Evolutionary conservation across 164 flowering plant genomes (phyloP).

Genomic region (Warburgia ugandensis): DNA sequence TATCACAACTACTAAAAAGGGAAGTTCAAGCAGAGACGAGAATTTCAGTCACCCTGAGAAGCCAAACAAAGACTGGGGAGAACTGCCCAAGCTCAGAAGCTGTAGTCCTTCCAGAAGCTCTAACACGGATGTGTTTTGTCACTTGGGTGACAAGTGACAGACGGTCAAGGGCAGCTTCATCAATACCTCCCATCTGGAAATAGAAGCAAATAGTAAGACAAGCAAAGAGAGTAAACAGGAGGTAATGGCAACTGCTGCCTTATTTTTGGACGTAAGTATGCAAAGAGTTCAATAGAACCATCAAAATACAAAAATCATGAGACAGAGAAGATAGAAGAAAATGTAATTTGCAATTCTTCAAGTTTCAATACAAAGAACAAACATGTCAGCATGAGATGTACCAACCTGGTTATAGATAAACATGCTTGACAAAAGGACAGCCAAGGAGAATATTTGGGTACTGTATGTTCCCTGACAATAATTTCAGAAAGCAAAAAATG

Average conservation of each 20-base stretch:
- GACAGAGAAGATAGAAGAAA: too few relatives aligned
- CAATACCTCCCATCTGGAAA: slow-evolving; percentile 94
- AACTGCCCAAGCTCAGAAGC: slow-evolving; percentile 95
- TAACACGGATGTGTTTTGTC: slow-evolving; percentile 97
- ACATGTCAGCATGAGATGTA: slow-evolving; percentile 5
- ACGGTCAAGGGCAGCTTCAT: slow-evolving; percentile 96
- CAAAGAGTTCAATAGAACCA: too few relatives aligned
- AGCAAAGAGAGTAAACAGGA: too few relatives aligned
- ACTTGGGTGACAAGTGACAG: slow-evolving; percentile 98
- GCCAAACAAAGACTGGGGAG: slow-evolving; percentile 99
- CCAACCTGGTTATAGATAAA: slow-evolving; percentile 91
- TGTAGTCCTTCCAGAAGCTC: slow-evolving; percentile 78
- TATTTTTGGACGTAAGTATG: too few relatives aligned
- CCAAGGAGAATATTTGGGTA: slow-evolving; percentile 89
- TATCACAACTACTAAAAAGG: too few relatives aligned
- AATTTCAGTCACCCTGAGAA: slow-evolving; percentile 90
- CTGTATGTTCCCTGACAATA: slow-evolving; percentile 90
- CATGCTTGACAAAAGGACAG: slow-evolving; percentile 92
- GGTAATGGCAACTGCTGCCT: background rate
- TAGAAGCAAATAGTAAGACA: background rate
- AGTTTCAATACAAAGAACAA: background rate
- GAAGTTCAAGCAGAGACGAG: background rate
- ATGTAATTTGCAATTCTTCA: background rate
- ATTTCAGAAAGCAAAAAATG: too few relatives aligned
- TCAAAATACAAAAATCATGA: slow-evolving; percentile 3